These are phyloP conservation scores for Parietaria judaica DNA, from an alignment of 306 rosid genomes.

Conservation along the genomic window DNA sequence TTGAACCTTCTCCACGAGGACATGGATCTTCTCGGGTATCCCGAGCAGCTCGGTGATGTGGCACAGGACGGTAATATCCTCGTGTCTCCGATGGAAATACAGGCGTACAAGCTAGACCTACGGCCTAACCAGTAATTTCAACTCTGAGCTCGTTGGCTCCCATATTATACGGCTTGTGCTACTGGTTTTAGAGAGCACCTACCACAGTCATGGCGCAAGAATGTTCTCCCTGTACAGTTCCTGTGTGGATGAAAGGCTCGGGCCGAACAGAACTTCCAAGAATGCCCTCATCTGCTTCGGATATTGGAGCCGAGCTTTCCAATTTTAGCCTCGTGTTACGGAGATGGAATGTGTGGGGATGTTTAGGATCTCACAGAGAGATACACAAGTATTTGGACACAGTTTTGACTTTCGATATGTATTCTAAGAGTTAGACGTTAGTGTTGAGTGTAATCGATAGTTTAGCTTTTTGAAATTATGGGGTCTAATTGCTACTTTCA, in stretches of 20 bases:
- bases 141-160: background rate
- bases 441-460: too few species aligned
- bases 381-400: background rate
- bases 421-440: background rate
- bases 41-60: constrained; percentile 45
- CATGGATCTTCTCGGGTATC: constrained; percentile 63
- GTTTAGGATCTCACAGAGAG: background rate
- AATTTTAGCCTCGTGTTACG: constrained; percentile 11
- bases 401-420: background rate
- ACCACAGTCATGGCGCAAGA: background rate
- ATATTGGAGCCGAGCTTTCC: background rate
- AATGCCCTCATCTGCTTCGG: background rate
- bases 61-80: constrained; percentile 61
- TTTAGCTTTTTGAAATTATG: background rate
- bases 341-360: constrained; percentile 13
- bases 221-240: constrained; percentile 23
- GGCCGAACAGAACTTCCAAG: background rate
- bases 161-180: background rate
- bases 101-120: constrained; percentile 81
- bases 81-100: constrained; percentile 87
- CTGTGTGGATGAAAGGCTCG: background rate
- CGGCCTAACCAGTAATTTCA: constrained; percentile 28
- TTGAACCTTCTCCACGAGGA: constrained; percentile 87
- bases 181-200: background rate
- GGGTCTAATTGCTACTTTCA: background rate